Conservation (phyloP, 371 early-diverging fungal species). For the Dichotomocladium elegans region DNA sequence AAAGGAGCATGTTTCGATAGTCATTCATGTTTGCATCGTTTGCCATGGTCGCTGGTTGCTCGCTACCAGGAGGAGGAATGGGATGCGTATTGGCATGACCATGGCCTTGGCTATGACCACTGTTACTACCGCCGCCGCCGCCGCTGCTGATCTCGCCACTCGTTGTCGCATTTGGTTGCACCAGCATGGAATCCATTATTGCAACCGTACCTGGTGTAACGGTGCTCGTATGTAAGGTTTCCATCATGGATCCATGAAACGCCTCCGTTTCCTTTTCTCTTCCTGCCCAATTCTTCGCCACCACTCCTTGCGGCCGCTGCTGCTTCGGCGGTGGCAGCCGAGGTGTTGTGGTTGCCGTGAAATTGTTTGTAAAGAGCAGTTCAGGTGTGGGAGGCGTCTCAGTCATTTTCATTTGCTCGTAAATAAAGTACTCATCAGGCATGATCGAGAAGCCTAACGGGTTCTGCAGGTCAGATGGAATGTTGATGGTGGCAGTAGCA, state of each 20-base stretch:
- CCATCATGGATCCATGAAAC: background rate
- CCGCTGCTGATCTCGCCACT: background rate
- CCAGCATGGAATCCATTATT: background rate
- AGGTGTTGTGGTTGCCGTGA: background rate
- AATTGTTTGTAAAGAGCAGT: background rate
- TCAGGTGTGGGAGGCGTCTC: constrained; percentile 6
- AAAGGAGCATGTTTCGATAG: too few relatives aligned
- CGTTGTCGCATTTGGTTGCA: background rate
- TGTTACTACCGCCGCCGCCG: background rate
- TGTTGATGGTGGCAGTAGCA: background rate
- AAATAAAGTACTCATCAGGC: constrained; percentile 3
- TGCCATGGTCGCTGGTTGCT: background rate
- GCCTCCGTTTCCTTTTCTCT: background rate
- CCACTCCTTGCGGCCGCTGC: background rate
- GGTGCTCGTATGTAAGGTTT: background rate
- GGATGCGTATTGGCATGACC: background rate
- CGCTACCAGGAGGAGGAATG: background rate
- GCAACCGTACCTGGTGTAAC: background rate
- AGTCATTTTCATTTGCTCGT: constrained; percentile 1
- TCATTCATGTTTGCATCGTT: too few relatives aligned
- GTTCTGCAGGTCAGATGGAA: background rate
- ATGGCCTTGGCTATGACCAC: background rate
- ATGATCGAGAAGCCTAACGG: constrained; percentile 1
- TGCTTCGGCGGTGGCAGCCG: background rate
- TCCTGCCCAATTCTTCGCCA: background rate